Base-by-base conservation (phyloP, 805 yeast species). In the Saccharomycodes ludwigii region DNA sequence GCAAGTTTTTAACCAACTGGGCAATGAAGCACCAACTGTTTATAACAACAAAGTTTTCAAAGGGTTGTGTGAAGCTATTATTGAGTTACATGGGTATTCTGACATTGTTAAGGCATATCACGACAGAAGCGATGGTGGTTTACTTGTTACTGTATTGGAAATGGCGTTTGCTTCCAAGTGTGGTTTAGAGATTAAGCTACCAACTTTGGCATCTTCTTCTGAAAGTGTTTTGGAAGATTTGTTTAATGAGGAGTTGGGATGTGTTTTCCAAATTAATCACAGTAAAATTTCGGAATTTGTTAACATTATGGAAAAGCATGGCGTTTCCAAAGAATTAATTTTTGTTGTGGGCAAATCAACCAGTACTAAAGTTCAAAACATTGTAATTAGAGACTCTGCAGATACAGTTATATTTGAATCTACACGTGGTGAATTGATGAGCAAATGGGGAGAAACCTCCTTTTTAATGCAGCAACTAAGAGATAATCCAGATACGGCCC, bases 121-220 rank as follows among this genome's bases (percentile, higher is more conserved):
- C 52, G 98, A 91, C 57, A 68, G 88, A 48, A 82, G 95, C 15
- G 98, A 91, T 56, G 98, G 98, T 68, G 98, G 98, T 52, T 65
- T 88, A 50, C 61, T 86, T 36, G 76, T 80, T 27, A 76, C 97
- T 7, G 63, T 82, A 28, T 61, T 79, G 27, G 98, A 91, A 63
- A 91, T 91, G 97, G 94, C 95, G 1, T 91, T 91, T 61, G 95
- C 97, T 27, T 86, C 88, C 20, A 76, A 96, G 62, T 71, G 74
- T 32, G 98, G 98, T 41, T 52, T 86, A 36, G 68, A 74, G 32
- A 59, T 86, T 33, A 53, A 59, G 22, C 38, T 77, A 23, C 46
- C 50, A 13, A n/a, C n/a, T n/a, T n/a, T n/a, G n/a, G 53, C 60
- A 8, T 45, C 49, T 12, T 42, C 48, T 15, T 48, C 47, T 18